Base-by-base conservation (phyloP, 352 stramenopile species). In the Blastocystis sp. region DNA sequence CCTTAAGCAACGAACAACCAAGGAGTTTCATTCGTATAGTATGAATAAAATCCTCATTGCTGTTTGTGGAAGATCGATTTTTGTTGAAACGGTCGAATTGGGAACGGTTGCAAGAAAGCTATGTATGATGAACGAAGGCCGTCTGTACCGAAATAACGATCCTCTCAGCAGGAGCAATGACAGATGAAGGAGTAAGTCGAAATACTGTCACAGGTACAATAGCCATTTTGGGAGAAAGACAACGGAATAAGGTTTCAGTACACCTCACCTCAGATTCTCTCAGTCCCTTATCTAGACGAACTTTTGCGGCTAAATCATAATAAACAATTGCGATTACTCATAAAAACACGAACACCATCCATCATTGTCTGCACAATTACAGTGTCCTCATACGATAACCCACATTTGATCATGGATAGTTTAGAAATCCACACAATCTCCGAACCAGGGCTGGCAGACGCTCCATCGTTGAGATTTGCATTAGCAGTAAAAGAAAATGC, bases 11-110 rank as follows among this genome's bases (percentile, higher is more conserved):
- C 2, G 16, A 24, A n/a, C 7, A 69, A 3, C 54, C 47, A 11
- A 85, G 26, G 24, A 85, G 39, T 16, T 65, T 85, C n/a, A 65
- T 41, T 4, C 47, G 53, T 18, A 85, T 41, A 39, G 73, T 45
- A 37, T 69, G 50, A 8, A 85, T 41, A 18, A 85, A 68, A 39
- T 85, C 16, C 11, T 85, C 43, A 34, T 85, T 85, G 73, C 50
- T 55, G 73, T 85, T 85, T 5, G 73, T 68, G 16, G 50, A 66
- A 16, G 50, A 26, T 18, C 26, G 53, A 24, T 85, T 55, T 43
- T 47, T 85, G 73, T 85, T 85, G 39, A 85, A 85, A 26, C 73
- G 73, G 55, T 85, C 73, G 34, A 85, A 53, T 41, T 85, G n/a
- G 18, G 39, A 54, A 16, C 73, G 73, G 34, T 68, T 85, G 50